Percentiles rank a stretch among this genome's conserved stretches.
These are phyloP conservation scores for Lactifluus rugatus DNA, from an alignment of 768 basidiomycete species.

Conservation along the genomic window DNA sequence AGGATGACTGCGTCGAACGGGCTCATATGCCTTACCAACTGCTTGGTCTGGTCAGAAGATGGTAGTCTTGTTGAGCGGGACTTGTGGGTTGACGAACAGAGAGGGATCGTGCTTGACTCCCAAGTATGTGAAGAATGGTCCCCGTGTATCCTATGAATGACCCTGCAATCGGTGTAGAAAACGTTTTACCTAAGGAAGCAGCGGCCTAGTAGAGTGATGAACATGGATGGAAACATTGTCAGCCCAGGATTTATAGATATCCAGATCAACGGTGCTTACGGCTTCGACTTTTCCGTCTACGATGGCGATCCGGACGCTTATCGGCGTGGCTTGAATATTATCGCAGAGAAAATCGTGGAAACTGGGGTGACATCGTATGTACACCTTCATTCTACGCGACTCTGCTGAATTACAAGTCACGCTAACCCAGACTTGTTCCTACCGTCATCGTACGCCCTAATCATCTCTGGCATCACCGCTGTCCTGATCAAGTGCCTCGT, in stretches of 20 bases:
- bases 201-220: slow-evolving; percentile 53
- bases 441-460: slow-evolving; percentile 48
- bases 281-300: slow-evolving; percentile 80
- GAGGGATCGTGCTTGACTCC: slow-evolving; percentile 67
- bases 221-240: slow-evolving; percentile 69
- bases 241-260: slow-evolving; percentile 84
- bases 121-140: slow-evolving; percentile 35
- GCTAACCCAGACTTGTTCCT: slow-evolving; percentile 22
- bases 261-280: slow-evolving; percentile 86
- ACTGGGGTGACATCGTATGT: slow-evolving; percentile 84
- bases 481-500: neutral
- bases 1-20: slow-evolving; percentile 42
- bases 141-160: neutral
- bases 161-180: slow-evolving; percentile 33
- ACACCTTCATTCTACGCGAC: slow-evolving; percentile 14
- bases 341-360: slow-evolving; percentile 71
- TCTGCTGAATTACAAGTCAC: neutral
- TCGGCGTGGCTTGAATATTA: slow-evolving; percentile 51
- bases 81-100: slow-evolving; percentile 70
- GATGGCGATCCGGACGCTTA: slow-evolving; percentile 63
- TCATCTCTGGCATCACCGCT: neutral
- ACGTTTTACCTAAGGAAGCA: slow-evolving; percentile 57
- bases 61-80: slow-evolving; percentile 65
- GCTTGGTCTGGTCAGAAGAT: slow-evolving; percentile 69
- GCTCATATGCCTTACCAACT: slow-evolving; percentile 82